Conservation (phyloP, 176 grass and related monocot species). For the Oryza rufipogon region DNA sequence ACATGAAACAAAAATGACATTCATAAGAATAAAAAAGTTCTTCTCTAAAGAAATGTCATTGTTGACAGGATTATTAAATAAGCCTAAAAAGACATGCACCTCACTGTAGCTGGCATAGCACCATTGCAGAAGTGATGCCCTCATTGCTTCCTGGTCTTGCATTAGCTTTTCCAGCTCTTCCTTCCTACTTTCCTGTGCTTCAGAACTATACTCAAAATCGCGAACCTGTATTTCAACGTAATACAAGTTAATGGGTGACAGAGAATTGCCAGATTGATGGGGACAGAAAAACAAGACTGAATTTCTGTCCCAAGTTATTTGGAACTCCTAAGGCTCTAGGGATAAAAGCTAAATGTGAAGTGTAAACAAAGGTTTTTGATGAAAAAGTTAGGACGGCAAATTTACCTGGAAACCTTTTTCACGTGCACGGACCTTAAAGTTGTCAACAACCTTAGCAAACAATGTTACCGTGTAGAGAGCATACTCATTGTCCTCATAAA, state of each 20-base stretch:
- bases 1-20: not conserved
- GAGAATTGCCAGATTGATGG: not conserved
- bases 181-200: slow-evolving; percentile 81
- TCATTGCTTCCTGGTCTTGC: slow-evolving; percentile 85
- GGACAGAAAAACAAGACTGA: not conserved
- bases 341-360: not conserved
- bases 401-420: slow-evolving; percentile 93
- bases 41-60: not conserved
- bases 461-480: slow-evolving; percentile 93
- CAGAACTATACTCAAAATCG: slow-evolving; percentile 92
- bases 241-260: not conserved
- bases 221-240: slow-evolving; percentile 62
- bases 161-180: slow-evolving; percentile 85
- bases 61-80: slow-evolving; percentile 14
- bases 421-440: slow-evolving; percentile 78
- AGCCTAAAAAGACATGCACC: slow-evolving; percentile 51
- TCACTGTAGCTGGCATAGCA: slow-evolving; percentile 97
- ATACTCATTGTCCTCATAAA: slow-evolving; percentile 91
- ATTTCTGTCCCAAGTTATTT: not conserved
- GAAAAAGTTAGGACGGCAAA: slow-evolving; percentile 25
- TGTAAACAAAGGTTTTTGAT: not conserved
- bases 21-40: not conserved
- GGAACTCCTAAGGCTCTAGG: not conserved
- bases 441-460: slow-evolving; percentile 87
- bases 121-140: slow-evolving; percentile 86